phyloP scores from a whole-genome alignment of 1,284 basidiomycete species.

The Fereydounia khargensis region DNA sequence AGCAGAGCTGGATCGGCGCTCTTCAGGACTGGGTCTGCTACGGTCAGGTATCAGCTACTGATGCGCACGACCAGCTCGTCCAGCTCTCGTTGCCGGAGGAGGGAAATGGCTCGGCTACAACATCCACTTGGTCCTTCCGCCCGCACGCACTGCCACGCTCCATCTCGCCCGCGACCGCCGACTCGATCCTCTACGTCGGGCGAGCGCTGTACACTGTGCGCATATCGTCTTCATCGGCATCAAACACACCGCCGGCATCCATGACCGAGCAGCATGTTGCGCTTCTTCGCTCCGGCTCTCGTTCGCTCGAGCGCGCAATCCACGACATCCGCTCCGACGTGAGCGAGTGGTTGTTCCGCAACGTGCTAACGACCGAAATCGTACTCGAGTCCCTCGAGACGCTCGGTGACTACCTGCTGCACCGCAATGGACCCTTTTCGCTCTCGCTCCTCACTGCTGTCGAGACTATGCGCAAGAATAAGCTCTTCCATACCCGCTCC shows the following conservation, averaged over 20 bases:
- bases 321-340: slow-evolving; percentile 69
- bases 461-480: slow-evolving; percentile 69
- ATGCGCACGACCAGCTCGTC: slow-evolving; percentile 24
- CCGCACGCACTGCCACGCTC: slow-evolving; percentile 72
- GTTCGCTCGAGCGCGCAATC: slow-evolving; percentile 14
- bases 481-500: slow-evolving; percentile 63
- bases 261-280: slow-evolving; percentile 22
- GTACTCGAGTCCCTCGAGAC: slow-evolving; percentile 74
- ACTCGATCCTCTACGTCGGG: slow-evolving; percentile 81
- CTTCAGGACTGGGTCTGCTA: slow-evolving; percentile 35
- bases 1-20: slow-evolving; percentile 35
- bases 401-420: slow-evolving; percentile 67
- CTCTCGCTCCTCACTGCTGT: slow-evolving; percentile 66
- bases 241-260: slow-evolving; percentile 11
- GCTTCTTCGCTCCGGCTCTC: slow-evolving; percentile 9
- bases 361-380: slow-evolving; percentile 77
- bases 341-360: slow-evolving; percentile 86
- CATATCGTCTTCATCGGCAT: slow-evolving; percentile 6
- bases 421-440: slow-evolving; percentile 81
- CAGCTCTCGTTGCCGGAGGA: no score
- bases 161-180: slow-evolving; percentile 68
- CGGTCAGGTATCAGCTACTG: no score
- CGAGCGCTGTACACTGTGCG: slow-evolving; percentile 80
- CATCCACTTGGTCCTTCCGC: slow-evolving; percentile 58
- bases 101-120: slow-evolving; percentile 31